Base-by-base conservation (phyloP, 495 filamentous ascomycete genomes). In the Cercophora newfieldiana region DNA sequence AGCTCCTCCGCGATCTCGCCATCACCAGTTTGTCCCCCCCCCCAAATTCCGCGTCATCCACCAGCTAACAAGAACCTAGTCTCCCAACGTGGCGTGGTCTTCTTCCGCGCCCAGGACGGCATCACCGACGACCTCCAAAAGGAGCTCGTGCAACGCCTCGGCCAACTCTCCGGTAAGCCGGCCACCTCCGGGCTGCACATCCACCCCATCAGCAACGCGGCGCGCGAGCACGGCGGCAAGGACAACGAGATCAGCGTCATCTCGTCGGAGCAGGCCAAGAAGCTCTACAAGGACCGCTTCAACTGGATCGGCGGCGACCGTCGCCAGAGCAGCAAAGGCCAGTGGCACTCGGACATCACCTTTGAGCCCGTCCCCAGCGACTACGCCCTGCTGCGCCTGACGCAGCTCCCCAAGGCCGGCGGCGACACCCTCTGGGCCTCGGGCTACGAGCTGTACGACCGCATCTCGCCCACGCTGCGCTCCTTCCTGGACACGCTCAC, bases 161-260 rank as follows among this genome's bases (percentile, higher is more conserved):
- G 90, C 14, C 76, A 87, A 68, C 80, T 88, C 7, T 81, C 86
- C 1, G 90, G 89, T 65, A 90, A 91, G 71, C 90, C 89, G 3
- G 73, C 74, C 14, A 86, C 84, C n/a, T 90, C 86, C 0, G 80
- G 80, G 47, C 79, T 93, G 49, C 91, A 94, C 72, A 88, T 92
- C 66, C 90, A 94, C 75, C 90, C 90, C 0, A 71, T 93, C 49
- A 81, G 74, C 71, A 91, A 93, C 74, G 80, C 82, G 0, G 77
- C 75, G 1, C 83, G 89, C n/a, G 85, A 88, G 19, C 73, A 73
- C 53, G 85, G 85, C 26, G 83, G 80, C 26, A 81, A 82, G 14
- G 90, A 93, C 69, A 80, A 89, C 67, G 84, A 93, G 71, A 91
- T 93, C 76, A 90, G 86, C 71, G 85, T 88, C 65, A 92, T 94